Evolutionary conservation across 1,284 basidiomycete species (phyloP), one percentile per base, ranked within the genome.

Genomic region (Ganoderma multipileum): DNA sequence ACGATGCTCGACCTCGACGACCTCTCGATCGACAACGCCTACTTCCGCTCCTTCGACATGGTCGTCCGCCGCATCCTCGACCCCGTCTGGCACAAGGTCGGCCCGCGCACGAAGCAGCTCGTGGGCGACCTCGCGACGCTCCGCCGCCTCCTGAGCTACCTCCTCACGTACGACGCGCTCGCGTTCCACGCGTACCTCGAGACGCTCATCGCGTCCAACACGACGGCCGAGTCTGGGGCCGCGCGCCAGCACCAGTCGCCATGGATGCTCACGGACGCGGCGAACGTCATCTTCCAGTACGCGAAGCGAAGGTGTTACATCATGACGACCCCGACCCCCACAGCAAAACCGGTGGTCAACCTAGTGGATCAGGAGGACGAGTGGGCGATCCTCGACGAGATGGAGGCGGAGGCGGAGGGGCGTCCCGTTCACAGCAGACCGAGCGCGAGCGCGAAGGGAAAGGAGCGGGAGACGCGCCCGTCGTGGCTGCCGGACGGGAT

Each of bases 1-100:
- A 91, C 91, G 0, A 86, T 89, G 64, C 89, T 98, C 18, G 97
- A 99, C 68, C 85, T 98, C 11, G 98, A 99, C 72, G 96, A 99
- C 73, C 85, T 98, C 68, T 97, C 89, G 6, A 88, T 99, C 59
- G 95, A 98, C 76, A 97, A 95, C 74, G 95, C 96, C 0, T 96
- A 99, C 75, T 99, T 99, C 81, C 89, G 91, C 38, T 95, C 94
- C 1, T 99, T 99, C 77, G 97, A 99, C 76, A 85, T 90, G 28
- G 87, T 98, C 64, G 96, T 99, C 1, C 89, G 97, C 11, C 88
- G 91, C 55, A 95, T 96, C 75, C 88, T 99, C 5, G 95, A 98
- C 78, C 89, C 96, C 0, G 92, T 98, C 4, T 99, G 98, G 98
- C 96, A 99, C 80, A 95, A 95, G 79, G 95, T 98, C 33, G 95